Base-by-base conservation (phyloP, 129 eudicot species). In the Silybum marianum region DNA sequence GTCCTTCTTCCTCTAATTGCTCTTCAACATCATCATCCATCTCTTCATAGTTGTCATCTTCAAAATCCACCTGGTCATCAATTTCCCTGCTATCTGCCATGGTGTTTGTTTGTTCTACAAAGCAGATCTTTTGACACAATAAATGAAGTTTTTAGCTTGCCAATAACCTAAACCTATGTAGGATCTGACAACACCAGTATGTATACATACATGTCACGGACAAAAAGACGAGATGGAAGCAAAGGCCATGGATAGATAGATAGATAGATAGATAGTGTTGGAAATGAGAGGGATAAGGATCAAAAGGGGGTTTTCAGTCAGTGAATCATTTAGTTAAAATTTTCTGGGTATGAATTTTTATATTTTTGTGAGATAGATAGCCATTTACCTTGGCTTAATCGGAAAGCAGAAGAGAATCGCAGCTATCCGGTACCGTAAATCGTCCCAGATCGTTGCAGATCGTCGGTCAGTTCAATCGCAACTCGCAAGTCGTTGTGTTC, bases 1-100 rank as follows among this genome's bases (percentile, higher is more conserved):
- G 81, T 42, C 90, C 84, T 79, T 89, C 97, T 26, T 87, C 97
- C 84, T 89, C 97, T 78, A 89, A 72, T 34, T 78, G 94, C 80
- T 95, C 98, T 38, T 88, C 94, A 81, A 83, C 93, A 81, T 88
- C 97, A 71, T 95, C 99, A 32, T 95, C 98, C 80, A 87, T 88
- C 82, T 96, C 99, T 54, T 78, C 91, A 74, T 87, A 91, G 86
- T 93, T 93, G 73, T 95, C 99, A 42, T 95, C 99, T 78, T 83
- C 86, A 36, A 93, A 91, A 79, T 96, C 99, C 86, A 96, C 98
- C 54, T 90, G 98, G 90, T 96, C 99, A 85, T 96, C 97, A 77
- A 85, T 74, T 54, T 95, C 99, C 85, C 91, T 83, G 81, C 88
- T 86, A 80, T 96, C 99, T 23, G 97, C 92, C 99, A 96, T 96